phyloP scores from a whole-genome alignment of 2,329 filamentous ascomycete species.

The Colletotrichum liriopes region DNA sequence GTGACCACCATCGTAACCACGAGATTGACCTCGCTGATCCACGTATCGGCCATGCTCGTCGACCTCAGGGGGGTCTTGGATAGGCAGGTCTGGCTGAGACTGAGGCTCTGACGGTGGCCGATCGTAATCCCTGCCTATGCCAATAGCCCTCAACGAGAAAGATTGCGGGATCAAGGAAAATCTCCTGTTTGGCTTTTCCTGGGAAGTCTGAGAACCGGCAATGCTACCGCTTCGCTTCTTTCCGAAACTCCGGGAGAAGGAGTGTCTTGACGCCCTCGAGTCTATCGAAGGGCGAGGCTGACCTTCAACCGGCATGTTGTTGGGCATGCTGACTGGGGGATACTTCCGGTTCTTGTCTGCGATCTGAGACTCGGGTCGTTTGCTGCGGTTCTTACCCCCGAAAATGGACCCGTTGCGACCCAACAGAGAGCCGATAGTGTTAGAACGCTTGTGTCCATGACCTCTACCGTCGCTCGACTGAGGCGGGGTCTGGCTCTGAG shows the following conservation, averaged over 20 bases:
- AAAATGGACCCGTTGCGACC: slow-evolving; percentile 88
- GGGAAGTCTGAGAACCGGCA: slow-evolving; percentile 68
- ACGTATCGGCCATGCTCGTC: slow-evolving; percentile 57
- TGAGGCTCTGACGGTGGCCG: slow-evolving; percentile 60
- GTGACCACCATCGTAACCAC: slow-evolving; percentile 38
- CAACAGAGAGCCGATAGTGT: slow-evolving; percentile 86
- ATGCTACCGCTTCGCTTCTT: slow-evolving; percentile 82
- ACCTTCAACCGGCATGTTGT: slow-evolving; percentile 74
- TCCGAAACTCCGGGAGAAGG: slow-evolving; percentile 78
- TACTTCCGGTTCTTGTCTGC: slow-evolving; percentile 74
- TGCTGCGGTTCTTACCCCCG: slow-evolving; percentile 69
- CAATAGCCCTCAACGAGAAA: slow-evolving; percentile 77
- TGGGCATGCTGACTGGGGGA: slow-evolving; percentile 92
- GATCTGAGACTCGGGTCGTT: slow-evolving; percentile 60
- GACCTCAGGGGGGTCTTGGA: slow-evolving; percentile 62
- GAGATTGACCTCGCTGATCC: slow-evolving; percentile 46
- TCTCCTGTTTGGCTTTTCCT: slow-evolving; percentile 73
- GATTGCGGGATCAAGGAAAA: slow-evolving; percentile 80
- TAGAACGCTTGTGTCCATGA: slow-evolving; percentile 78
- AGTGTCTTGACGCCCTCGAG: slow-evolving; percentile 76
- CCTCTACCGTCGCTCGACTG: slow-evolving; percentile 51
- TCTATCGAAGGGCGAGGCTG: slow-evolving; percentile 78
- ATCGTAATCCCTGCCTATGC: slow-evolving; percentile 69
- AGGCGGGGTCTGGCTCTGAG: slow-evolving; percentile 34
- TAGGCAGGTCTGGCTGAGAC: slow-evolving; percentile 69